These are phyloP conservation scores for Pneumocystis sp. DNA, from an alignment of 1,139 yeast species.

Conservation along the genomic window DNA sequence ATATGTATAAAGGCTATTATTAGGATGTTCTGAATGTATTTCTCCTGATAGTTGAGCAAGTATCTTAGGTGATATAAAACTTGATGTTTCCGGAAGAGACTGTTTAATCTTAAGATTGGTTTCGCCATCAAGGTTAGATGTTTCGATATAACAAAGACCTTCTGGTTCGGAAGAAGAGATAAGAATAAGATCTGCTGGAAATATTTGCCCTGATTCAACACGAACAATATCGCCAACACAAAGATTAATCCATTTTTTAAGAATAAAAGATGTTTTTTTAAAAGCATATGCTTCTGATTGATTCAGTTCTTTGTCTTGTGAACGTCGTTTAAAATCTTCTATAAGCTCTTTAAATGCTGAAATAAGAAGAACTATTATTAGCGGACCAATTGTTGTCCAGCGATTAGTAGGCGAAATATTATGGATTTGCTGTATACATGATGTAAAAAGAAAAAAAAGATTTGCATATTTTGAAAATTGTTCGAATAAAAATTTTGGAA, in stretches of 20 bases:
- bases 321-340: slow-evolving; percentile 80
- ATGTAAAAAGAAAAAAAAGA: slow-evolving; percentile 80
- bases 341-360: slow-evolving; percentile 83
- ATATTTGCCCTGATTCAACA: slow-evolving; percentile 73
- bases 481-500: slow-evolving; percentile 89
- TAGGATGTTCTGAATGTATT: slow-evolving; percentile 78
- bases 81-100: slow-evolving; percentile 62
- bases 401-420: slow-evolving; percentile 91
- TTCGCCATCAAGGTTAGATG: slow-evolving; percentile 96
- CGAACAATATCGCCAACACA: slow-evolving; percentile 82
- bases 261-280: slow-evolving; percentile 50
- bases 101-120: slow-evolving; percentile 93
- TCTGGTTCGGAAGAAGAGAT: slow-evolving; percentile 93
- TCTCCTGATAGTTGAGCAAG: slow-evolving; percentile 40
- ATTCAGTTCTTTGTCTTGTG: slow-evolving; percentile 80
- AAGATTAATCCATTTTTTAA: slow-evolving; percentile 72
- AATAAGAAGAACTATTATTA: slow-evolving; percentile 66
- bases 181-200: slow-evolving; percentile 83
- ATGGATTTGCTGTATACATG: slow-evolving; percentile 92
- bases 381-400: slow-evolving; percentile 87
- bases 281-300: slow-evolving; percentile 61
- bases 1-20: slow-evolving; percentile 82
- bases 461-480: slow-evolving; percentile 97
- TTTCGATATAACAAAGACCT: slow-evolving; percentile 92
- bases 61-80: slow-evolving; percentile 53